phyloP scores from a whole-genome alignment of 441 rosid genomes.

The Adansonia grandidieri region DNA sequence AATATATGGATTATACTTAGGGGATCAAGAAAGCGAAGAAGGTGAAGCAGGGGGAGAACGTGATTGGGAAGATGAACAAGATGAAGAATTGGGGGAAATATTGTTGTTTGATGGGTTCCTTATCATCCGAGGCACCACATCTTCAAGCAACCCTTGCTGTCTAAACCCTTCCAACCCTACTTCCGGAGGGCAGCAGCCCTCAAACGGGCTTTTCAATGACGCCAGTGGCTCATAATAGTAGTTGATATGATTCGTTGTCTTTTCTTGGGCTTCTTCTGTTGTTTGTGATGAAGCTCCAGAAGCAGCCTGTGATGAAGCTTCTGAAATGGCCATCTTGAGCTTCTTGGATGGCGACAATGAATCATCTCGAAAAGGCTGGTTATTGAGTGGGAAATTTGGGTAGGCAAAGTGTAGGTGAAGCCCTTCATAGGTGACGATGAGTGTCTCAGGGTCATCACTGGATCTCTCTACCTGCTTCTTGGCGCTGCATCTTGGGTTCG shows the following conservation, averaged over 20 bases:
- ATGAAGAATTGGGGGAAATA: slow-evolving; percentile 41
- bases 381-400: slow-evolving; percentile 48
- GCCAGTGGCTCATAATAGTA: not conserved
- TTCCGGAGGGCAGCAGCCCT: slow-evolving; percentile 10
- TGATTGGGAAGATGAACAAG: slow-evolving; percentile 43
- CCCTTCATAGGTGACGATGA: slow-evolving; percentile 81
- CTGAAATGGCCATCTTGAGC: slow-evolving; percentile 36
- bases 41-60: slow-evolving; percentile 60
- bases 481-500: slow-evolving; percentile 79
- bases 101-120: slow-evolving; percentile 43
- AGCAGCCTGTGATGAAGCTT: not conserved
- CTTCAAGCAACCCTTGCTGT: slow-evolving; percentile 75
- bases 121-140: slow-evolving; percentile 70
- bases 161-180: slow-evolving; percentile 24
- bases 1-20: slow-evolving; percentile 39
- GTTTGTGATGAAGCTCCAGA: slow-evolving; percentile 5
- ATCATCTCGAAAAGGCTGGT: slow-evolving; percentile 13
- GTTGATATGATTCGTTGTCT: not conserved
- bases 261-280: slow-evolving; percentile 32
- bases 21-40: slow-evolving; percentile 57
- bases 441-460: slow-evolving; percentile 61
- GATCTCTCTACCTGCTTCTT: slow-evolving; percentile 87
- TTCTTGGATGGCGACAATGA: slow-evolving; percentile 51
- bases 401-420: slow-evolving; percentile 74
- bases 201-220: not conserved